A percentile compares a stretch with the other conserved stretches of the same genome.
Conservation (phyloP, 768 basidiomycete genomes). For the Podaxis sp. region DNA sequence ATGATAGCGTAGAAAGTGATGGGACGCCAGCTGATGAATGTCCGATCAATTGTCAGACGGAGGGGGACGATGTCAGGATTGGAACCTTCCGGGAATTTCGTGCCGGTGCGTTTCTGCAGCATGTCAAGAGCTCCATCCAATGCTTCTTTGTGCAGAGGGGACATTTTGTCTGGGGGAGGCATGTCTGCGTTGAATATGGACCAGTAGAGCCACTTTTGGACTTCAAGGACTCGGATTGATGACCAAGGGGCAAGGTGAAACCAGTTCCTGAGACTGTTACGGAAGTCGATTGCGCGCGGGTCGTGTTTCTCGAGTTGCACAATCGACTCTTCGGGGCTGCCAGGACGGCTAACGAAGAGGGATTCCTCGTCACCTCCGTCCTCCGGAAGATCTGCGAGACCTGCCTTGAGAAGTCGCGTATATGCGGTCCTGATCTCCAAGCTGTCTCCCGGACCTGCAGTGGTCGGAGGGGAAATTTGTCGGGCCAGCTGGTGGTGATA, state of each 20-base stretch:
- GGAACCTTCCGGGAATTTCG: constrained; percentile 58
- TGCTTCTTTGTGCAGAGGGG: constrained; percentile 43
- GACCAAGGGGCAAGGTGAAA: constrained; percentile 79
- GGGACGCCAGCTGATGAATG: constrained; percentile 70
- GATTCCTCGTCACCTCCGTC: constrained; percentile 58
- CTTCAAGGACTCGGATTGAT: constrained; percentile 57
- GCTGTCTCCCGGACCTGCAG: constrained; percentile 43
- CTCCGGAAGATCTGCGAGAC: constrained; percentile 55
- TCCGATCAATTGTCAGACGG: constrained; percentile 75
- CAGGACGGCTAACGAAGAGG: constrained; percentile 46
- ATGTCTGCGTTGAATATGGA: constrained; percentile 71
- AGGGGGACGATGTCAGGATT: constrained; percentile 53
- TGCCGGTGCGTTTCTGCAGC: constrained; percentile 73
- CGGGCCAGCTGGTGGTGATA: constrained; percentile 56
- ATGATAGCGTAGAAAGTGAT: constrained; percentile 60
- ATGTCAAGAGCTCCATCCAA: constrained; percentile 62
- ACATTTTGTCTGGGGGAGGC: constrained; percentile 47
- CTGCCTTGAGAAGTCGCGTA: constrained; percentile 62
- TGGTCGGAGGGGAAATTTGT: constrained; percentile 47
- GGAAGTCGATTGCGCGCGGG: constrained; percentile 72
- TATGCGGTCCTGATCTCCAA: constrained; percentile 60
- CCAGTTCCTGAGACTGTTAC: constrained; percentile 71
- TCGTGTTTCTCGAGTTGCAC: constrained; percentile 59
- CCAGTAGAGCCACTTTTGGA: constrained; percentile 83
- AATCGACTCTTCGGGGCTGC: constrained; percentile 61